These are phyloP conservation scores for Arthroderma sp. DNA, from an alignment of 2,329 filamentous ascomycete species.

Conservation along the genomic window DNA sequence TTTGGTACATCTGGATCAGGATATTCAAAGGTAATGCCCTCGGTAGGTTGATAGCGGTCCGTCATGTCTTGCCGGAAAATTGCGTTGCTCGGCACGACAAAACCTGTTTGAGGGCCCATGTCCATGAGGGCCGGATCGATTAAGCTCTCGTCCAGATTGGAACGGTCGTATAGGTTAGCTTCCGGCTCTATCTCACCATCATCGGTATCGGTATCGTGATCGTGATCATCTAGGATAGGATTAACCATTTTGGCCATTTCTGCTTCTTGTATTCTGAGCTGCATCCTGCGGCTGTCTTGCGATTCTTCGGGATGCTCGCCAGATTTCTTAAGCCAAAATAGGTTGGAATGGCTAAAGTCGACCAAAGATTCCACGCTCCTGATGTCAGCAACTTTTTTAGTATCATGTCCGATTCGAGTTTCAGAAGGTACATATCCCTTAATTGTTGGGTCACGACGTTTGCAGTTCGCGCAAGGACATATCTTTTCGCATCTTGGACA, in stretches of 20 bases:
- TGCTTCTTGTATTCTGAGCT: conserved; percentile 42
- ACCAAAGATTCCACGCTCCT: conserved; percentile 83
- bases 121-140: conserved; percentile 33
- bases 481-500: conserved; percentile 78
- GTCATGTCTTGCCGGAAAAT: conserved; percentile 20
- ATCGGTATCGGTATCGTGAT: conserved; percentile 31
- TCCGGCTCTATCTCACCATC: conserved; percentile 15
- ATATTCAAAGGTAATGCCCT: conserved; percentile 27
- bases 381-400: conserved; percentile 75
- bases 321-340: conserved; percentile 61
- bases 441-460: conserved; percentile 52
- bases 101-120: conserved; percentile 12
- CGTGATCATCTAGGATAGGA: conserved; percentile 34
- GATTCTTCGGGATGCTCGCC: conserved; percentile 32
- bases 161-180: background rate
- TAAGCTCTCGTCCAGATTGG: conserved; percentile 3
- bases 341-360: conserved; percentile 80
- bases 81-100: conserved; percentile 20
- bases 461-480: conserved; percentile 74
- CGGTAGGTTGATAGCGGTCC: conserved; percentile 23
- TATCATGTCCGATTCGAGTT: conserved; percentile 82
- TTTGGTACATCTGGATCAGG: conserved; percentile 17
- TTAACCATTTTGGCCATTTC: conserved; percentile 40
- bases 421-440: conserved; percentile 75
- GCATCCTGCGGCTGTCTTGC: conserved; percentile 31